These are phyloP conservation scores for Linum trigynum DNA, from an alignment of 345 rosid species.

Conservation along the genomic window DNA sequence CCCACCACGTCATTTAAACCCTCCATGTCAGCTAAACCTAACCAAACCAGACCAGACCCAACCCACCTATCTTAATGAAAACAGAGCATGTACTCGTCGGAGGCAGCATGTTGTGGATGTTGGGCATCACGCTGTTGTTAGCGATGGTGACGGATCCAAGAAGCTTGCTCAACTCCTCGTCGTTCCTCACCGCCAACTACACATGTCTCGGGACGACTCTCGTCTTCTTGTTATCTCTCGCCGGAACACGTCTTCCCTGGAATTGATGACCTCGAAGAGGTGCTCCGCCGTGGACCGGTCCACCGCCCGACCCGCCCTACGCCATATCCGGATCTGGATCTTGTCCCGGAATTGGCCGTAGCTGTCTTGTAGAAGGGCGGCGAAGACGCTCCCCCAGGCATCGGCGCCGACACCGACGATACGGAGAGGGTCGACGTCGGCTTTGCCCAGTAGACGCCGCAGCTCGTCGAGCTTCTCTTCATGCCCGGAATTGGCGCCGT, in stretches of 20 bases:
- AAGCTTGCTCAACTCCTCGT: no score
- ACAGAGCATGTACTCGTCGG: no score
- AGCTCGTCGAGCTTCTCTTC: constrained; percentile 22
- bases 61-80: no score
- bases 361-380: constrained; percentile 27
- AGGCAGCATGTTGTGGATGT: no score
- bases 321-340: constrained; percentile 86
- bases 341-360: constrained; percentile 76
- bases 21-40: no score
- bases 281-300: neutral
- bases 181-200: no score
- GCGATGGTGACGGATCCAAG: no score
- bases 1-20: no score
- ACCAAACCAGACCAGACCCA: no score
- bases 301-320: constrained; percentile 48
- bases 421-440: constrained; percentile 72
- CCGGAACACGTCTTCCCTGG: neutral
- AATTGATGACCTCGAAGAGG: neutral
- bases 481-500: constrained; percentile 25
- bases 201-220: no score
- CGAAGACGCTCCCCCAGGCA: constrained; percentile 7
- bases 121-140: no score
- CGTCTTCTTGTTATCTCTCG: no score
- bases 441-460: constrained; percentile 21
- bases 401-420: constrained; percentile 17